phyloP scores from a whole-genome alignment of 768 basidiomycete species.

The Psilocybe cubensis region DNA sequence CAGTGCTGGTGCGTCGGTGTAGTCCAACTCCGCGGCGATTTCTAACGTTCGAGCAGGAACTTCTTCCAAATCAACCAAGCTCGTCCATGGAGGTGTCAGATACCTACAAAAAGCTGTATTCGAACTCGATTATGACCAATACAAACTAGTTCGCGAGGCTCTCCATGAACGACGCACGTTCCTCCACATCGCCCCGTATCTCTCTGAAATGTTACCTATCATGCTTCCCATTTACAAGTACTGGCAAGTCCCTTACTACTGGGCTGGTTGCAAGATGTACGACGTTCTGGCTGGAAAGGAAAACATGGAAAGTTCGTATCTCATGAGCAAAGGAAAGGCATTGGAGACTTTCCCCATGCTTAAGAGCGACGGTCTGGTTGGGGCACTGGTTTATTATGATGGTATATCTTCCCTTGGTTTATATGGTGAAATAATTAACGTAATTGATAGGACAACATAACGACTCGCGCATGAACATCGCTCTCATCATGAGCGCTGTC shows the following conservation, averaged over 20 bases:
- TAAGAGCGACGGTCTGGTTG: constrained; percentile 88
- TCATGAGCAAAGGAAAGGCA: constrained; percentile 94
- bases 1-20: constrained; percentile 72
- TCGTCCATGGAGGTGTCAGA: constrained; percentile 97
- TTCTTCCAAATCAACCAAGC: constrained; percentile 96
- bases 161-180: constrained; percentile 93
- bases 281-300: constrained; percentile 94
- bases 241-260: constrained; percentile 98
- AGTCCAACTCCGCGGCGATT: no score
- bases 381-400: constrained; percentile 97
- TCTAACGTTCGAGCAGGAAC: no score
- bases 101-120: constrained; percentile 97
- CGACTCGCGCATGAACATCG: constrained; percentile 97
- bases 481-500: constrained; percentile 92
- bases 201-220: constrained; percentile 92
- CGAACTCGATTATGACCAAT: constrained; percentile 95
- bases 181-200: constrained; percentile 93
- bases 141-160: constrained; percentile 95
- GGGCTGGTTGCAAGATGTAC: constrained; percentile 94
- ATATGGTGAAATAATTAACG: neutral
- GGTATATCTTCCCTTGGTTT: constrained; percentile 57
- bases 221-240: constrained; percentile 99
- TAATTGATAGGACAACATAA: constrained; percentile 85
- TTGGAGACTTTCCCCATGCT: constrained; percentile 97
- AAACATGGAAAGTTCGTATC: constrained; percentile 94